Evolutionary conservation across 345 rosid genomes (phyloP), one percentile per base, ranked within the genome.

Genomic region (Excoecaria agallocha): DNA sequence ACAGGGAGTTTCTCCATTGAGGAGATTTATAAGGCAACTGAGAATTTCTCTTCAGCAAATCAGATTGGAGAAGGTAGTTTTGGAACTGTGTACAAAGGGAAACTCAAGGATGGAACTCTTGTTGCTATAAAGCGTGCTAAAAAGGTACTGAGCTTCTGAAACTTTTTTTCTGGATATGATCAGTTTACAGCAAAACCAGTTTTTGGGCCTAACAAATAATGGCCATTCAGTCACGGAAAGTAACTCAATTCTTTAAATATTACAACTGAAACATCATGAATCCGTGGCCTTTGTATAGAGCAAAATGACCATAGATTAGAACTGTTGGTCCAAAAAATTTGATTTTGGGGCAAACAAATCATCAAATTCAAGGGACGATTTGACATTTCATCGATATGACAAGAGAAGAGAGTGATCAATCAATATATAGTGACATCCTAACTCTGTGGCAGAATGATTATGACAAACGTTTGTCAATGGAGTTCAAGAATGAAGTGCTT

Each of bases 121-220:
- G 89, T 92, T 72, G 97, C 98, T 43, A 82, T 89, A 51, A 94
- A 94, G 84, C 97, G 98, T 19, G 95, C 93, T 0, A 86, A 80
- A 84, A 89, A 84, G 98, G 98, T 94, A 80, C 15, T 10, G 0
- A 43, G 10, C 10, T 43, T 43, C 48, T 6, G 10, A 43, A 30
- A 30, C 30, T 30, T 30, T 30, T 30, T 30, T 30, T 30, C 30
- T 30, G 30, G 30, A 30, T 30, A 30, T 30, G 30, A 30, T 30
- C 30, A 30, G 30, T 30, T 30, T 30, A 30, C 30, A 30, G 2
- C 30, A 30, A 30, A 30, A 30, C 30, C 30, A 30, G 30, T 30
- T 30, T 30, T 30, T 30, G 2, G 30, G 30, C 30, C 30, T 30
- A 30, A 30, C 30, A 30, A 30, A 30, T 30, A 30, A 30, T 30